Percentiles rank a stretch among this genome's conserved stretches.
Evolutionary conservation across 2,329 filamentous ascomycete genomes (phyloP).

Genomic region (Aspergillus melleus): DNA sequence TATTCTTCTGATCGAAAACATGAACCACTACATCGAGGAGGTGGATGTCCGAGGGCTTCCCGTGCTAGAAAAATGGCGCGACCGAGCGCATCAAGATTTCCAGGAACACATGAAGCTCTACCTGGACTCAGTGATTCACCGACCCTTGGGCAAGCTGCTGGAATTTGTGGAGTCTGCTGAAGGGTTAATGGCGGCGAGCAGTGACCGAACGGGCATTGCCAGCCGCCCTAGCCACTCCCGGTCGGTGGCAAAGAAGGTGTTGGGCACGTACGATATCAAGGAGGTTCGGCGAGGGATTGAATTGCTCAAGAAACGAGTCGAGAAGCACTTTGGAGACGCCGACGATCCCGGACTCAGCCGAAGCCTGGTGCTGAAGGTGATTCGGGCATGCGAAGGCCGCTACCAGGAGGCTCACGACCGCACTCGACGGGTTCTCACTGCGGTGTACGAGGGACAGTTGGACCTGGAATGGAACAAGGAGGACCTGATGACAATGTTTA

Average conservation of each 20-base stretch:
- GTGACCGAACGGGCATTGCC: constrained; percentile 63
- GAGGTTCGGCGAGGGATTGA: constrained; percentile 91
- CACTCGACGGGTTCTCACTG: constrained; percentile 44
- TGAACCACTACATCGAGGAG: constrained; percentile 96
- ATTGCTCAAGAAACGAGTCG: constrained; percentile 82
- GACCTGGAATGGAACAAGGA: constrained; percentile 51
- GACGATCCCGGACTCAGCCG: constrained; percentile 69
- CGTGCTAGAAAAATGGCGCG: constrained; percentile 79
- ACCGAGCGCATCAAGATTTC: constrained; percentile 75
- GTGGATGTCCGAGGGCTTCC: constrained; percentile 73
- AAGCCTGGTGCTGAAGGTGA: constrained; percentile 59
- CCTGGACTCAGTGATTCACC: constrained; percentile 80
- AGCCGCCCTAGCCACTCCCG: constrained; percentile 81
- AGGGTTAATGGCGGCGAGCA: constrained; percentile 61
- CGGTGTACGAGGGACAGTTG: constrained; percentile 47
- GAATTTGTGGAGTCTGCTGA: constrained; percentile 92
- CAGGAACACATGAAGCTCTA: constrained; percentile 86
- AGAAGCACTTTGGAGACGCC: constrained; percentile 94
- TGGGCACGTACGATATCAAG: constrained; percentile 76
- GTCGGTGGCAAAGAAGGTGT: constrained; percentile 79
- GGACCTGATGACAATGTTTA: constrained; percentile 45
- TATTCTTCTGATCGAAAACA: constrained; percentile 96
- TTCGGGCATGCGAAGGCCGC: constrained; percentile 59
- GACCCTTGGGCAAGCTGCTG: constrained; percentile 84
- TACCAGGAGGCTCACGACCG: constrained; percentile 58